Base-by-base conservation (phyloP, 257 asterid species). In the Haberlea rhodopensis region DNA sequence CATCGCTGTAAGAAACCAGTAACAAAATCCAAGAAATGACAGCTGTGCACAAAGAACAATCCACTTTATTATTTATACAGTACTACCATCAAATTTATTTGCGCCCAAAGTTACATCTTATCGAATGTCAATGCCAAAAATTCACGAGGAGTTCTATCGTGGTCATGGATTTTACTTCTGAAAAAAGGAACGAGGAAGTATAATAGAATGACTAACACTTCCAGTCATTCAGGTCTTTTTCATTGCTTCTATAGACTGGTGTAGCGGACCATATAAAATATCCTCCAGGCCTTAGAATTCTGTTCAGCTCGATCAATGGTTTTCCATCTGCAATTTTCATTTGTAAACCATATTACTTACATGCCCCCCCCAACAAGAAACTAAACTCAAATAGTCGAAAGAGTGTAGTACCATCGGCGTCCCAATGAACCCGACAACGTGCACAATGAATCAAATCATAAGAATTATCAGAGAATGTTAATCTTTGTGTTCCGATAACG, bases 401-500 rank as follows among this genome's bases (percentile, higher is more conserved):
- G 8, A 70, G 66, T 8, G 48, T 8, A 48, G 57, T 82, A 94
- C 99, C 99, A 68, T 87, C 88, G 5, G 84, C 96, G 60, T 90
- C 85, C 99, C 99, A 94, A 76, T 90, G 96, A 73, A 94, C 99
- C 63, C 97, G 78, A 80, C 97, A 94, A 77, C 99, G 81, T 8
- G 99, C 97, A 66, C 97, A 94, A 76, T 90, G 99, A 78, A 94
- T 81, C 80, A 86, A 19, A 79, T 94, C 99, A 26, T 69, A 90
- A 48, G 81, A 82, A 74, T 84, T 90, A 62, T 90, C 96, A 8
- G 97, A 94, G 79, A 90, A 87, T 22, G 85, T 56, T 62, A 94
- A 84, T 80, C 71, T 87, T 65, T 88, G 85, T 40, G 97, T 87
- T 63, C 96, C 96, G 52, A 94, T 94, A 53, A 94, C 96, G 28